A percentile compares a stretch with the other conserved stretches of the same genome.
Conservation (phyloP, 805 yeast genomes). For the Hanseniaspora guilliermondii region DNA sequence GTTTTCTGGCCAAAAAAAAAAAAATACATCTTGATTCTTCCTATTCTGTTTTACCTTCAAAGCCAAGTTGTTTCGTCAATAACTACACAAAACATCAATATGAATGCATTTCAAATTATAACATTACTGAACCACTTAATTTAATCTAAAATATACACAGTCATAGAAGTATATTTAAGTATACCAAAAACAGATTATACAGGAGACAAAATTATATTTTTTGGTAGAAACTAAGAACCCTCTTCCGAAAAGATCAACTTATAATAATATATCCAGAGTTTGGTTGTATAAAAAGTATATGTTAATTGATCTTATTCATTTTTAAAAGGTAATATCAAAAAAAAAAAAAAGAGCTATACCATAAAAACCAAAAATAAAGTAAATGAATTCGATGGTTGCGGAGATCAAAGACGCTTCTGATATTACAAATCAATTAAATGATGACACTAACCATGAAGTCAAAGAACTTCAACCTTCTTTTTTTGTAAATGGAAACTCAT, state of each 20-base stretch:
- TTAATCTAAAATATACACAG: background rate
- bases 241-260: no score
- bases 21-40: background rate
- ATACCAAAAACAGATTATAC: no score
- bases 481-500: background rate
- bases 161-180: background rate
- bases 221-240: no score
- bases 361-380: background rate
- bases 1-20: background rate
- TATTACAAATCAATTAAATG: background rate
- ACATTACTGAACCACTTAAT: background rate
- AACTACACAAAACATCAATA: background rate
- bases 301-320: background rate
- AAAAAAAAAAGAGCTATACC: no score
- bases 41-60: no score
- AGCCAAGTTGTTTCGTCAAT: background rate
- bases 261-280: background rate
- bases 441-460: background rate
- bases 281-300: background rate
- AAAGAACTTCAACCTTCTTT: constrained; percentile 1
- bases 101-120: background rate
- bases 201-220: no score
- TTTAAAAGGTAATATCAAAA: background rate
- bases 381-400: background rate
- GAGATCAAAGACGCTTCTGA: background rate